Evolutionary conservation across 2,329 filamentous ascomycete species (phyloP).

Genomic region (Neocatenulostroma microsporum): DNA sequence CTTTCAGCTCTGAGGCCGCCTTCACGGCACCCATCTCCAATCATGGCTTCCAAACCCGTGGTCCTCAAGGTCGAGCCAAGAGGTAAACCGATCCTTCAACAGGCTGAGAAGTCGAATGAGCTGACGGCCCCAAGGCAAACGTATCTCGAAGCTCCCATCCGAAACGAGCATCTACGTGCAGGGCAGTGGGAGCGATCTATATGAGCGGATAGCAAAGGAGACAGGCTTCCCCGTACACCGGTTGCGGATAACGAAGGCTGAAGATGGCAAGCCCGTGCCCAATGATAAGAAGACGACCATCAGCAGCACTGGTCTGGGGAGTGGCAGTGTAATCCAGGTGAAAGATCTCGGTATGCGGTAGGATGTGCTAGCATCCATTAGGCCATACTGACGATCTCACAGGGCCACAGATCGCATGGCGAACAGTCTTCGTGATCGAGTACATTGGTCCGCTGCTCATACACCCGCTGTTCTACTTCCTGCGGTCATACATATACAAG

Average conservation of each 20-base stretch:
- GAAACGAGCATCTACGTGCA: constrained; percentile 46
- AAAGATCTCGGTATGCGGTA: constrained; percentile 80
- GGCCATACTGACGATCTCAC: constrained; percentile 4
- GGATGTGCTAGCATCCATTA: too few species aligned
- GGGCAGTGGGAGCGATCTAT: constrained; percentile 49
- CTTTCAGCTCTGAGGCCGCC: constrained; percentile 2
- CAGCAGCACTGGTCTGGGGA: constrained; percentile 48
- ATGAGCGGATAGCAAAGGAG: constrained; percentile 47
- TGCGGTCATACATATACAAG: constrained; percentile 66
- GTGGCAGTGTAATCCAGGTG: constrained; percentile 63
- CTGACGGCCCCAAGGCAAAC: constrained; percentile 53
- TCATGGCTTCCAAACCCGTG: constrained; percentile 39
- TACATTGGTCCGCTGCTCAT: constrained; percentile 88
- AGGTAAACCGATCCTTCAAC: constrained; percentile 24
- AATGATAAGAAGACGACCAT: constrained; percentile 48
- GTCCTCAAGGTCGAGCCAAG: constrained; percentile 39
- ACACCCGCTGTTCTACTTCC: constrained; percentile 63
- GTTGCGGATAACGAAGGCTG: constrained; percentile 57
- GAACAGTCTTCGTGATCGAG: constrained; percentile 89
- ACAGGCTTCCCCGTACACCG: constrained; percentile 52
- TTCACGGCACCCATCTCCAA: constrained; percentile 1
- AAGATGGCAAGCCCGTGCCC: constrained; percentile 51
- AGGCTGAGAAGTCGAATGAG: not conserved
- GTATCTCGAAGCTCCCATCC: constrained; percentile 53
- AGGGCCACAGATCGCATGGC: constrained; percentile 89